These are phyloP conservation scores for Tillandsia fasciculata DNA, from an alignment of 176 grass and related monocot species.

Conservation along the genomic window DNA sequence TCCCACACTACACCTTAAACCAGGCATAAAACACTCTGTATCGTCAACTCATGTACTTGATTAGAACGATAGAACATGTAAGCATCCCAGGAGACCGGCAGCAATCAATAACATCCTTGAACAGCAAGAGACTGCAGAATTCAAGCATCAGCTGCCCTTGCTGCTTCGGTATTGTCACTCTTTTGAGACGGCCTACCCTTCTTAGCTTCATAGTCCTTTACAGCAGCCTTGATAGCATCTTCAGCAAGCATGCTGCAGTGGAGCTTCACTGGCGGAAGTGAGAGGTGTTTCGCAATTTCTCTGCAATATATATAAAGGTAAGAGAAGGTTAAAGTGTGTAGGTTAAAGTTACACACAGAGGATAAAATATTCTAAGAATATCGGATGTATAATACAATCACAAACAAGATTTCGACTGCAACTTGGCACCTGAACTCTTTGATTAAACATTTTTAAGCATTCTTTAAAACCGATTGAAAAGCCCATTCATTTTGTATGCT, in stretches of 20 bases:
- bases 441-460: too few relatives aligned
- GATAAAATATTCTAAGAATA: not conserved
- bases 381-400: too few relatives aligned
- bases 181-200: constrained; percentile 16
- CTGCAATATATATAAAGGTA: constrained; percentile 26
- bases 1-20: too few relatives aligned
- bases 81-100: not conserved
- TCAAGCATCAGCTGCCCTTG: not conserved
- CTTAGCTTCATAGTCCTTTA: constrained; percentile 94
- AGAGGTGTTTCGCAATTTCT: constrained; percentile 92
- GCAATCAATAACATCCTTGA: not conserved
- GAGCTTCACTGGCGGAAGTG: constrained; percentile 95
- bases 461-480: too few relatives aligned
- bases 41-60: too few relatives aligned
- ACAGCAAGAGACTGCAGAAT: not conserved
- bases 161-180: not conserved
- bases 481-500: too few relatives aligned
- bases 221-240: constrained; percentile 96
- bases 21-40: too few relatives aligned
- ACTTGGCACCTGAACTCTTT: too few relatives aligned
- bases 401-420: too few relatives aligned
- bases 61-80: not conserved
- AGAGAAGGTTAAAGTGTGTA: not conserved
- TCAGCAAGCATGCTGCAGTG: constrained; percentile 97
- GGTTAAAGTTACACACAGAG: not conserved